Evolutionary conservation across 2,329 filamentous ascomycete species (phyloP).

Genomic region (Cordyceps cicadae): DNA sequence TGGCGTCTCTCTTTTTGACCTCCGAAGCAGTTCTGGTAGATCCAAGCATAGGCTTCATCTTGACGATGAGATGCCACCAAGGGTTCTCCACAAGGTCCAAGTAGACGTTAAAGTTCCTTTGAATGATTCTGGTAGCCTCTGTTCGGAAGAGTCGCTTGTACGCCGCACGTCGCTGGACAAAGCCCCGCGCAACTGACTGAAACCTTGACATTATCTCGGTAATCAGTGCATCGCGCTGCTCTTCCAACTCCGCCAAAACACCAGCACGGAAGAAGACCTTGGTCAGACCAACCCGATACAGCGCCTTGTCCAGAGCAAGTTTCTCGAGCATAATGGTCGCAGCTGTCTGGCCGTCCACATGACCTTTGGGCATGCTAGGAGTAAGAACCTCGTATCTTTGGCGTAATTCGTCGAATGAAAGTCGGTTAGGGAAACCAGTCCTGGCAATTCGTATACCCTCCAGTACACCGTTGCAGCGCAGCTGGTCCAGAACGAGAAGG

Average conservation of each 20-base stretch:
- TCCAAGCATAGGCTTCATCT: conserved; percentile 91
- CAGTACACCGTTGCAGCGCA: conserved; percentile 98
- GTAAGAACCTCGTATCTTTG: conserved; percentile 95
- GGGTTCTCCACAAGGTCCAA: conserved; percentile 82
- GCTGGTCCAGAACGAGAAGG: conserved; percentile 86
- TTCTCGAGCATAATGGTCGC: conserved; percentile 83
- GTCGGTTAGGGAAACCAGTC: conserved; percentile 90
- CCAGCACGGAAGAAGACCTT: conserved; percentile 98
- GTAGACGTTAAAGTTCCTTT: conserved; percentile 89
- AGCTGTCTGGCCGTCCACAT: conserved; percentile 81
- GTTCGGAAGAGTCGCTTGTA: conserved; percentile 91
- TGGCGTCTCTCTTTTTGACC: conserved; percentile 89
- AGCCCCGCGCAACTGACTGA: conserved; percentile 85
- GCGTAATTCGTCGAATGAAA: conserved; percentile 88
- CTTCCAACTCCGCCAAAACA: conserved; percentile 92
- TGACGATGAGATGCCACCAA: conserved; percentile 93
- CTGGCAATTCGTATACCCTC: conserved; percentile 96
- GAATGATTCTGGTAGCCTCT: conserved; percentile 90
- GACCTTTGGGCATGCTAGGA: conserved; percentile 76
- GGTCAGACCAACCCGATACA: conserved; percentile 89
- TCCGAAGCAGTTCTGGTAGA: conserved; percentile 86
- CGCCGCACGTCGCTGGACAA: conserved; percentile 76
- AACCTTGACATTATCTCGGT: conserved; percentile 90
- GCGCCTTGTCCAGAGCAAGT: conserved; percentile 71
- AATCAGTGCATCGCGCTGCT: conserved; percentile 86